phyloP scores from a whole-genome alignment of 2,329 filamentous ascomycete species.

The Plectosphaerella cucumerina region DNA sequence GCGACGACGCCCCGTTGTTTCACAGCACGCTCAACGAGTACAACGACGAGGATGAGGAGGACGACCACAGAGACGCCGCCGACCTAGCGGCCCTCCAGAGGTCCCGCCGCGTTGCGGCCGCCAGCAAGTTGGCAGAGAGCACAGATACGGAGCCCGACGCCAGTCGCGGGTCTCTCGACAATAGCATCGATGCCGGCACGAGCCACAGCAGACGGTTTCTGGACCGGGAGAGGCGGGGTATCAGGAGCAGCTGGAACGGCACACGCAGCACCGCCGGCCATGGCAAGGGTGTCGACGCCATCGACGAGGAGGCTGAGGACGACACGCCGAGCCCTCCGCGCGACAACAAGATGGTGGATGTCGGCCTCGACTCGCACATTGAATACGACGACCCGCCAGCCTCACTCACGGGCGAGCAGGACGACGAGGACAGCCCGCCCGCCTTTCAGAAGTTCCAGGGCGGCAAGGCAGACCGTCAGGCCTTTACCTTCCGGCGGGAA shows the following conservation, averaged over 20 bases:
- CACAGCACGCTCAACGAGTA: constrained; percentile 89
- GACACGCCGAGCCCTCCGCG: constrained; percentile 19
- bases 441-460: constrained; percentile 58
- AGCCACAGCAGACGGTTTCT: constrained; percentile 36
- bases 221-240: constrained; percentile 46
- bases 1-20: constrained; percentile 84
- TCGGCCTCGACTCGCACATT: constrained; percentile 70
- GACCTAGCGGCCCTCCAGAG: constrained; percentile 89
- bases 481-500: constrained; percentile 34
- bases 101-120: constrained; percentile 83
- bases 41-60: constrained; percentile 86
- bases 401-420: constrained; percentile 52
- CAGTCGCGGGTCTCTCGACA: constrained; percentile 52
- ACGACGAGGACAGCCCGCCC: constrained; percentile 49
- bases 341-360: constrained; percentile 72
- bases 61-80: constrained; percentile 86
- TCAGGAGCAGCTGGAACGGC: constrained; percentile 63
- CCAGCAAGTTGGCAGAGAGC: constrained; percentile 79
- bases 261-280: constrained; percentile 33
- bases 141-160: constrained; percentile 73
- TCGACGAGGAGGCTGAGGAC: constrained; percentile 40
- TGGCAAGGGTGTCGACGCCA: constrained; percentile 19
- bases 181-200: constrained; percentile 38
- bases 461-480: constrained; percentile 27
- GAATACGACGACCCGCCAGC: constrained; percentile 56